Evolutionary conservation across 2,329 filamentous ascomycete genomes (phyloP), one percentile per base, ranked within the genome.

Genomic region (Talaromyces amestolkiae): DNA sequence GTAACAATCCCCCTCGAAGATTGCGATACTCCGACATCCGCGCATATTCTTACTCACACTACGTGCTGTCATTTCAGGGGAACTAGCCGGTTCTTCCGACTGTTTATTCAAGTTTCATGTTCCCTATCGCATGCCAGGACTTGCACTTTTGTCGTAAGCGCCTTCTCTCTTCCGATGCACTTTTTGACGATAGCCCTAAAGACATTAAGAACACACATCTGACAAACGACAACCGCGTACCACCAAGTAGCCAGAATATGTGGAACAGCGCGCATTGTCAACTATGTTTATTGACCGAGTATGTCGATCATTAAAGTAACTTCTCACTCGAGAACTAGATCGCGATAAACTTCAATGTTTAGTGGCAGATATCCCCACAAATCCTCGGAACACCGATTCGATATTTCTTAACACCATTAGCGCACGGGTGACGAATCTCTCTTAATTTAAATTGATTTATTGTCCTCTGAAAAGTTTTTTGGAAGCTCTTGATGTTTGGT

Each of bases 11-110:
- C n/a, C 27, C 39, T 37, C 27, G 6, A 49, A 37, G 10, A 24
- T 49, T 24, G 33, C 56, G 22, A 31, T 61, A 53, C 59, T 61
- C 45, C 59, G 59, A 31, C 45, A 24, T 51, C 35, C 47, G 47
- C 51, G 49, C 31, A 39, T n/a, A 41, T 49, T 41, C 31, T 13
- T 9, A 22, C 5, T 37, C 11, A n/a, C 31, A 22, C 11, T 37
- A 10, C 33, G 8, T 22, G 31, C 51, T 35, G 33, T 22, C 51
- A 9, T 37, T 11, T 53, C 31, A 35, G 35, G 19, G 3, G 13
- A 6, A 37, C 4, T 27, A 31, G 11, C 24, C n/a, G 17, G n/a
- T 5, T 33, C 8, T 13, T 51, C 3, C n/a, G 35, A 19, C 5
- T 35, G 31, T 3, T 22, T 9, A 15, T 17, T 2, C 15, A 7